Conservation (phyloP, 2,329 filamentous ascomycete genomes). For the Botrytis fabae region DNA sequence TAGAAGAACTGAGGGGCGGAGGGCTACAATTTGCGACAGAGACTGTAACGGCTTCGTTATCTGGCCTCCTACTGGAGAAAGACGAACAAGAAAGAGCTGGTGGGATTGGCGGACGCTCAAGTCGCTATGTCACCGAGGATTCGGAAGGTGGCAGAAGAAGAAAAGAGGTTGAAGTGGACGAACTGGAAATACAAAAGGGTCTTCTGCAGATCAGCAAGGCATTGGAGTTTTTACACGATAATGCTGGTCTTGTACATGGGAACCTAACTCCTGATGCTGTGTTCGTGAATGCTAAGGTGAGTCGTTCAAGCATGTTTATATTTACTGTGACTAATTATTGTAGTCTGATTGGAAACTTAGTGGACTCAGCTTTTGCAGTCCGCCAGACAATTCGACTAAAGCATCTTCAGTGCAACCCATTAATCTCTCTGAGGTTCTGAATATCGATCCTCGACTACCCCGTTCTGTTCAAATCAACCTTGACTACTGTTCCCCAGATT, state of each 20-base stretch:
- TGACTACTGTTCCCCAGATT: constrained; percentile 93
- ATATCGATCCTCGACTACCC: constrained; percentile 82
- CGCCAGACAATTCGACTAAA: constrained; percentile 72
- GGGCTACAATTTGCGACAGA: constrained; percentile 96
- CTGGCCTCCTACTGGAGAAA: constrained; percentile 80
- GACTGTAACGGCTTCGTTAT: constrained; percentile 83
- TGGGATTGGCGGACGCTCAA: constrained; percentile 67
- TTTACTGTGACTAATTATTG: constrained; percentile 40
- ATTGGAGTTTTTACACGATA: constrained; percentile 92
- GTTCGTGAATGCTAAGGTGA: constrained; percentile 87
- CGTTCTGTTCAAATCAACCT: constrained; percentile 82
- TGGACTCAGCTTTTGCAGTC: constrained; percentile 85
- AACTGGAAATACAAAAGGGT: constrained; percentile 96
- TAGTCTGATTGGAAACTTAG: constrained; percentile 98
- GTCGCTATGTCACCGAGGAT: constrained; percentile 80
- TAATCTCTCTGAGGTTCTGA: constrained; percentile 78
- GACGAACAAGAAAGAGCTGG: constrained; percentile 77
- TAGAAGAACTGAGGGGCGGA: constrained; percentile 89
- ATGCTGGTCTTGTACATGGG: constrained; percentile 87
- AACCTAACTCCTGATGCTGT: constrained; percentile 94
- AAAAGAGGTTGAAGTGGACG: constrained; percentile 89
- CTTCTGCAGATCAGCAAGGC: constrained; percentile 91
- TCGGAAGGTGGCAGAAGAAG: constrained; percentile 70
- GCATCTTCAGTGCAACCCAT: constrained; percentile 77
- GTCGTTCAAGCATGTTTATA: constrained; percentile 35